Evolutionary conservation across 2,329 filamentous ascomycete genomes (phyloP).

Genomic region (Fusarium sp.): DNA sequence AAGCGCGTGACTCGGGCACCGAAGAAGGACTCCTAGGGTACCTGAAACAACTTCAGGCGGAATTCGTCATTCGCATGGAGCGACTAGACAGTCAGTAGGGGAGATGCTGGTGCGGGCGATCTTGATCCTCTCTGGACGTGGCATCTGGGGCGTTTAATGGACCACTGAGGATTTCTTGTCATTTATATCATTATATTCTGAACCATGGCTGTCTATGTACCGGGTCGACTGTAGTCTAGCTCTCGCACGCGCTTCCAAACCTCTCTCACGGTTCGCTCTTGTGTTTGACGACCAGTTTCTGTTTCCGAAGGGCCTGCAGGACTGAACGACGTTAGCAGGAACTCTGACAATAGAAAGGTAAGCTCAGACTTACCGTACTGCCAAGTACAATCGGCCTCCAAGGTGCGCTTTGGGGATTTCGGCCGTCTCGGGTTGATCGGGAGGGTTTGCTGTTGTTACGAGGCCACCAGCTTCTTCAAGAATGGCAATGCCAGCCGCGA

Average conservation of each 20-base stretch:
- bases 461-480: slow-evolving; percentile 79
- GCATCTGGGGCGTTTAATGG: background rate
- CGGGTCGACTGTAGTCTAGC: slow-evolving; percentile 76
- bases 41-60: slow-evolving; percentile 65
- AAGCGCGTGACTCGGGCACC: slow-evolving; percentile 73
- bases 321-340: slow-evolving; percentile 50
- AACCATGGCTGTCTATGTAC: slow-evolving; percentile 44
- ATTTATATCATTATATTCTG: background rate
- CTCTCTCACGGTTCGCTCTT: slow-evolving; percentile 78
- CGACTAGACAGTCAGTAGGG: slow-evolving; percentile 62
- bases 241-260: slow-evolving; percentile 77
- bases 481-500: slow-evolving; percentile 80
- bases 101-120: background rate
- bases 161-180: background rate
- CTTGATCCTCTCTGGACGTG: background rate
- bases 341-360: no score
- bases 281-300: slow-evolving; percentile 74
- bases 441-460: slow-evolving; percentile 80
- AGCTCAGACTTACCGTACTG: slow-evolving; percentile 64
- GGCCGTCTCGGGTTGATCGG: slow-evolving; percentile 65
- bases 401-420: slow-evolving; percentile 70
- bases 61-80: slow-evolving; percentile 80
- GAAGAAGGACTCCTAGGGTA: slow-evolving; percentile 66
- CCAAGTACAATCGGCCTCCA: slow-evolving; percentile 77
- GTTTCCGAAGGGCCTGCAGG: slow-evolving; percentile 71